phyloP scores from a whole-genome alignment of 306 rosid species.

The Cicer bijugum region DNA sequence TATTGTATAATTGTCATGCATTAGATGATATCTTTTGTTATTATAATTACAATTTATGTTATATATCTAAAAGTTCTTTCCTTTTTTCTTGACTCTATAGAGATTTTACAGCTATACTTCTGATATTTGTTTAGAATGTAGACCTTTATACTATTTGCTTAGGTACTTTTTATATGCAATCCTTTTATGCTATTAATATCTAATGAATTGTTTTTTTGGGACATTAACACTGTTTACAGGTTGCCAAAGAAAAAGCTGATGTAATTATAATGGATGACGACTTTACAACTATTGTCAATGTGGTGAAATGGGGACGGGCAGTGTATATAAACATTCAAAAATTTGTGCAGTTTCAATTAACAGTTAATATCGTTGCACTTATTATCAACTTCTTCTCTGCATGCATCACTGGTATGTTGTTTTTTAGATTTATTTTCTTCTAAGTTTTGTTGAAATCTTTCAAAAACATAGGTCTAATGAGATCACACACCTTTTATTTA shows the following conservation, averaged over 20 bases:
- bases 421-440: not conserved
- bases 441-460: conserved; percentile 29
- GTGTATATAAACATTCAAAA: conserved; percentile 94
- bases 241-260: conserved; percentile 94
- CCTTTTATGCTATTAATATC: conserved; percentile 31
- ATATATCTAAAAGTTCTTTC: not conserved
- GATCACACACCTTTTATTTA: no score
- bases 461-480: not conserved
- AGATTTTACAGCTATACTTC: not conserved
- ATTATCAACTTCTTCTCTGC: conserved; percentile 86
- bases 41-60: conserved; percentile 4
- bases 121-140: conserved; percentile 4
- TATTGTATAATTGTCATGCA: conserved; percentile 11
- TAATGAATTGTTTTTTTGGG: conserved; percentile 19
- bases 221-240: conserved; percentile 59
- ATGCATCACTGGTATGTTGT: conserved; percentile 80
- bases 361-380: conserved; percentile 91
- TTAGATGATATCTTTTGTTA: conserved; percentile 1
- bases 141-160: not conserved
- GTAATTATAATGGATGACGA: conserved; percentile 90
- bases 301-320: conserved; percentile 94
- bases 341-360: conserved; percentile 95
- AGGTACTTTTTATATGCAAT: not conserved
- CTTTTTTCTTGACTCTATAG: not conserved
- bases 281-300: conserved; percentile 81